Base-by-base conservation (phyloP, 2,329 filamentous ascomycete species). In the Teratosphaeria zuluensis region DNA sequence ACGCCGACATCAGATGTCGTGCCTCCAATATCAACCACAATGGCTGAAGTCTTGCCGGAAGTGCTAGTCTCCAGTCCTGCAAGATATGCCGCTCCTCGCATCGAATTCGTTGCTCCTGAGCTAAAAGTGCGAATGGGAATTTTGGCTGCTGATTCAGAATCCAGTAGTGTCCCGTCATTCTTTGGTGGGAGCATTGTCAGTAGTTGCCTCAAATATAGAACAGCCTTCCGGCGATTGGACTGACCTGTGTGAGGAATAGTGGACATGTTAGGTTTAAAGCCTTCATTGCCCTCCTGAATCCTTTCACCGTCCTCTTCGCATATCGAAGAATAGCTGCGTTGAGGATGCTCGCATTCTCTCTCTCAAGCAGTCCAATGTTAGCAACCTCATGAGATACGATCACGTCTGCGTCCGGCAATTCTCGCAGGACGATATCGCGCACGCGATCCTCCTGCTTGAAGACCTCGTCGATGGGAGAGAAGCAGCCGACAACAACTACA, bases 1-100 rank as follows among this genome's bases (percentile, higher is more conserved):
- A 84, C 72, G 0, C 84, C 83, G 11, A 85, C 80, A 61, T 87
- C 84, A 0, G 81, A 81, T 0, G 84, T 87, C 0, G 85, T 87
- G 1, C 85, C 84, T 0, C 85, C 84, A 58, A 87, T 82, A 63
- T 87, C 84, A 1, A 86, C 80, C 0, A 87, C 83, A 68, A 86
- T 81, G 51, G 66, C 67, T 24, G 64, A 71, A 19, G 28, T 53
- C 24, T 31, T 31, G n/a, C 31, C 31, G 28, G 65, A 69, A 38
- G 65, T 70, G 55, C 68, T 62, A 7, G 64, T 66, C 21, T 68
- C 61, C 21, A 70, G 65, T 2, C 65, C 67, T 51, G 79, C 77
- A 1, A 88, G 71, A 58, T 85, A 86, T 0, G 84, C 84, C 11
- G 78, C 79, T 11, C 79, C 79, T 12, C 78, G 75, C 75, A 81